Evolutionary conservation across 768 basidiomycete species (phyloP), one percentile per base, ranked within the genome.

Genomic region (Piloderma croceum): DNA sequence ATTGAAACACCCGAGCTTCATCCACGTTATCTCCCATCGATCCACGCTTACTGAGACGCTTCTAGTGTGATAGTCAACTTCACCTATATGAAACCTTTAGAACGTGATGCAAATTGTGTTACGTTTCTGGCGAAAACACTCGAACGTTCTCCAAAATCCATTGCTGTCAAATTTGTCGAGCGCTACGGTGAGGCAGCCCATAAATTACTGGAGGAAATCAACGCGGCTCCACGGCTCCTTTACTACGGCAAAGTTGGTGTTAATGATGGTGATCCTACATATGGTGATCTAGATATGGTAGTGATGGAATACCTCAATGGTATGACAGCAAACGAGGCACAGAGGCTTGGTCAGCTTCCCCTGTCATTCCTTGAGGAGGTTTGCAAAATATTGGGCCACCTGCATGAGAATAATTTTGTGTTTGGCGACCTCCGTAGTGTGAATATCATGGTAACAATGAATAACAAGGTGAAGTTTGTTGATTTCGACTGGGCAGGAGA

Each of bases 401-500:
- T 68, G 29, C 67, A 69, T 38, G 18, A n/a, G 15, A 29, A 34
- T 10, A 62, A 54, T 3, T 62, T 56, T 20, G 66, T 71, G 3
- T 61, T 58, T 43, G 69, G 69, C 4, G 61, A 70, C 37, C 48
- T 71, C 13, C 62, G 63, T 6, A 3, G 1, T 6, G 56, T 47
- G 3, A 70, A 70, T 39, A 44, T 70, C 21, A 42, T 71, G 15
- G 41, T 62, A 33, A 45, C 44, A 6, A 38, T 32, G 7, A 34
- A 42, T 22, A 43, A 38, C 9, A 20, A 27, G 11, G 46, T 59
- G 31, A 52, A 60, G 37, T 38, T 68, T 7, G 57, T 69, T 22
- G 66, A 68, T 46, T 69, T 67, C 39, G 58, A 67, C 44, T 67
- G 64, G 67, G 50, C 59, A 24, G 66, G 67, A n/a, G 34, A 43